phyloP scores from a whole-genome alignment of 73 alveolate species.

The Uronychia binucleata region DNA sequence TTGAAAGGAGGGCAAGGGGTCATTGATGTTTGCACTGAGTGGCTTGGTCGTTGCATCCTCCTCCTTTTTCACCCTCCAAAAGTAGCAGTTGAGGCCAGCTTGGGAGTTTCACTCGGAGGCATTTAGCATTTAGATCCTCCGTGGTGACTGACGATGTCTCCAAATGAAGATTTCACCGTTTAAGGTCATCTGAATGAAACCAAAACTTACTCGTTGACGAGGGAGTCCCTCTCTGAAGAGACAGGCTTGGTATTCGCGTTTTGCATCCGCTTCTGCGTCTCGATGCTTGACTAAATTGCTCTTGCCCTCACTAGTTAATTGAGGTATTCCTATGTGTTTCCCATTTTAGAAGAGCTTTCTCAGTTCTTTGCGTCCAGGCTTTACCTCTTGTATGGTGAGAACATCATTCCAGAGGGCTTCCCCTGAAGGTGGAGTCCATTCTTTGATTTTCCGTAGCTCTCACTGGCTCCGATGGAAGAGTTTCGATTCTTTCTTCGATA shows the following conservation, averaged over 20 bases:
- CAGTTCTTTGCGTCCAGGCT: background rate
- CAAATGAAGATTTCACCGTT: no score
- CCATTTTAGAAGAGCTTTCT: no score
- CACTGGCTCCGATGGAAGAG: background rate
- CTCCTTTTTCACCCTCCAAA: background rate
- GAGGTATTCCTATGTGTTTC: background rate
- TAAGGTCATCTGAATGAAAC: no score
- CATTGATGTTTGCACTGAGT: background rate
- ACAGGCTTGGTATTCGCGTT: no score
- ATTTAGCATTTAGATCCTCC: no score
- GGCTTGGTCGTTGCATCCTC: background rate
- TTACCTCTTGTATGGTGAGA: background rate
- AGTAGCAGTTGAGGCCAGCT: no score
- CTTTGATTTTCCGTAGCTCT: background rate
- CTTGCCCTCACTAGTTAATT: background rate
- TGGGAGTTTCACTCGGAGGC: no score
- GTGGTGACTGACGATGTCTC: no score
- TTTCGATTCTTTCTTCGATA: background rate
- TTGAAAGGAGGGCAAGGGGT: background rate
- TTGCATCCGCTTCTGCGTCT: no score
- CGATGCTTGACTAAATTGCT: no score
- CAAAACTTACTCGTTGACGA: no score
- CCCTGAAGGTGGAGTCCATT: background rate
- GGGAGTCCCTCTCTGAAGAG: no score
- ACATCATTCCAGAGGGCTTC: background rate